These are phyloP conservation scores for Leishmania arabica DNA, from an alignment of 208 protist genomes.

Conservation along the genomic window DNA sequence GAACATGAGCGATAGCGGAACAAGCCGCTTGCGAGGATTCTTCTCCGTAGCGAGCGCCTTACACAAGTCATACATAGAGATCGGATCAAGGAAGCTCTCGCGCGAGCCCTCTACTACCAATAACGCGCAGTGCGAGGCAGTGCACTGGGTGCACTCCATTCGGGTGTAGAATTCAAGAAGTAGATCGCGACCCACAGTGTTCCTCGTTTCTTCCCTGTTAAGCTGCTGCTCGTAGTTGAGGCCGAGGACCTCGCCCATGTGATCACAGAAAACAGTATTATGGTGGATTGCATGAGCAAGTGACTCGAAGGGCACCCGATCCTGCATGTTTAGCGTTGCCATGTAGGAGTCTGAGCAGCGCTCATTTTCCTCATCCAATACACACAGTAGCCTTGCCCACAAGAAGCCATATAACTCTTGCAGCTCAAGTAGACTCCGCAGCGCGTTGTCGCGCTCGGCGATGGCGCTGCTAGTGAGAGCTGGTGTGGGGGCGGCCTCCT, in stretches of 20 bases:
- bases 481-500: not conserved
- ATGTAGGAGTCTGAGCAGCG: constrained; percentile 69
- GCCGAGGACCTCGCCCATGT: constrained; percentile 70
- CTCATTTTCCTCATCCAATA: constrained; percentile 74
- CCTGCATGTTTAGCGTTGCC: constrained; percentile 76
- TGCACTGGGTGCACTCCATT: constrained; percentile 60
- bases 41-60: constrained; percentile 68
- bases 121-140: constrained; percentile 58
- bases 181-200: constrained; percentile 19
- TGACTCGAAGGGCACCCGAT: constrained; percentile 76
- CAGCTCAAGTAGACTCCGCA: constrained; percentile 12
- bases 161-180: constrained; percentile 41
- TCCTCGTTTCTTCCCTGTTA: constrained; percentile 29
- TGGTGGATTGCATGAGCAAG: constrained; percentile 73
- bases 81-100: constrained; percentile 81
- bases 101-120: constrained; percentile 81
- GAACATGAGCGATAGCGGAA: constrained; percentile 81
- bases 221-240: constrained; percentile 41
- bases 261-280: constrained; percentile 81
- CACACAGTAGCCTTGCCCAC: constrained; percentile 45
- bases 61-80: constrained; percentile 80
- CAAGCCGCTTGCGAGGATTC: constrained; percentile 62
- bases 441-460: constrained; percentile 12
- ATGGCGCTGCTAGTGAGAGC: constrained; percentile 7
- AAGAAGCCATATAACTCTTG: constrained; percentile 37